Conservation (phyloP, 148 eudicot genomes). For the Dianthus caryophyllus region DNA sequence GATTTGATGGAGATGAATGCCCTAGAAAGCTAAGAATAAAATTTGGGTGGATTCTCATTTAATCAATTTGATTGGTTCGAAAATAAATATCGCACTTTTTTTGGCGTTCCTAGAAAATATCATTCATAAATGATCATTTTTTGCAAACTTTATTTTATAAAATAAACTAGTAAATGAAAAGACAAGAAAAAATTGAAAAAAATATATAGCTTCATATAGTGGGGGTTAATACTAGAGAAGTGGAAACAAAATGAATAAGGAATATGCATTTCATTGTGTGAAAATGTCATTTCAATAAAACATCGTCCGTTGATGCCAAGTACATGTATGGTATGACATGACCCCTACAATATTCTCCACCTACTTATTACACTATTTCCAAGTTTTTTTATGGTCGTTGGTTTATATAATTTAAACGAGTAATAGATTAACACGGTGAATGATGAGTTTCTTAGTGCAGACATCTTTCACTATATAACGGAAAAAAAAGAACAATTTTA, state of each 20-base stretch:
- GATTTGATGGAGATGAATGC: constrained; percentile 6
- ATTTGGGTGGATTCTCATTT: constrained; percentile 12
- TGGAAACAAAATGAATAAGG: not conserved
- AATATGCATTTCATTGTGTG: constrained; percentile 4
- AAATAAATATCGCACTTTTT: too few relatives aligned
- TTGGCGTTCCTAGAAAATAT: too few relatives aligned
- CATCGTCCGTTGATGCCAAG: not conserved
- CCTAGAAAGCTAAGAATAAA: not conserved
- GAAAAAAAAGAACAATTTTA: too few relatives aligned
- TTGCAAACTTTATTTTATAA: not conserved
- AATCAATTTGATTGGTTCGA: constrained; percentile 8
- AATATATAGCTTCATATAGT: not conserved
- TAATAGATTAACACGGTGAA: too few relatives aligned
- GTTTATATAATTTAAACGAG: not conserved
- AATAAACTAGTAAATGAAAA: not conserved
- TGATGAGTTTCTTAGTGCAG: too few relatives aligned
- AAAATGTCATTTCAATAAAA: not conserved
- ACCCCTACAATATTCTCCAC: not conserved
- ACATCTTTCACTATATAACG: too few relatives aligned
- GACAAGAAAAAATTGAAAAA: not conserved
- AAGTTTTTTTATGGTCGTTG: not conserved
- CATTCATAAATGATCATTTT: not conserved
- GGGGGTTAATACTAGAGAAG: not conserved
- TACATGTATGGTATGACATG: not conserved
- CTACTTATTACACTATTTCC: too few relatives aligned